Evolutionary conservation across 2,329 filamentous ascomycete genomes (phyloP).

Genomic region (Calonectria montana): DNA sequence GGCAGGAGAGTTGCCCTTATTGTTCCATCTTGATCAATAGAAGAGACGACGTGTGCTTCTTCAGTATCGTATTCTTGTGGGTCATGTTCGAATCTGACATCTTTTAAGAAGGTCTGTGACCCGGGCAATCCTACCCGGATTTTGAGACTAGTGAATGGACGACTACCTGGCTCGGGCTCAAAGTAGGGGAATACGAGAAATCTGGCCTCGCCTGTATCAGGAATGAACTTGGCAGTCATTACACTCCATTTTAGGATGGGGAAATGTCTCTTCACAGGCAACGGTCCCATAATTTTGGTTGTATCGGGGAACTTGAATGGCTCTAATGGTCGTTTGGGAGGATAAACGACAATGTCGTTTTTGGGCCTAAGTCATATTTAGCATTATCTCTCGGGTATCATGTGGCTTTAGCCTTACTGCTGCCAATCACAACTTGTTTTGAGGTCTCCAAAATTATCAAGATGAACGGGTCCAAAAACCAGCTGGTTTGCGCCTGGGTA

Average conservation of each 20-base stretch:
- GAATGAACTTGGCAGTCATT: neutral
- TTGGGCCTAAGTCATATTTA: neutral
- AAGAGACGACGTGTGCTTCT: neutral
- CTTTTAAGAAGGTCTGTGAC: neutral
- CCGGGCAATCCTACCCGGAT: neutral
- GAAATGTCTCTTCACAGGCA: neutral
- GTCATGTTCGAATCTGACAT: neutral
- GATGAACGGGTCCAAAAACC: neutral
- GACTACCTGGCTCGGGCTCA: neutral
- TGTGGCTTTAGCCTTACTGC: neutral
- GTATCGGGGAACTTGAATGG: neutral
- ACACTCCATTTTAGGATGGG: neutral
- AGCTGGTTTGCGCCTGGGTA: neutral
- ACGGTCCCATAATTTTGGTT: neutral
- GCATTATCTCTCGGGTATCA: neutral
- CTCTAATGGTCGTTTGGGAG: neutral
- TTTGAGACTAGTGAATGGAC: neutral
- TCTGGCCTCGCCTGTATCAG: neutral
- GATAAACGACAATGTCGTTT: neutral
- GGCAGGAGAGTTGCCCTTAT: neutral
- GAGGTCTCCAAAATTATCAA: neutral
- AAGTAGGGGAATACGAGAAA: neutral
- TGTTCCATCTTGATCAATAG: neutral
- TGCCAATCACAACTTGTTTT: neutral
- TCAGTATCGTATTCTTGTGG: neutral